Conservation (phyloP, 768 basidiomycete species). For the Tricholoma sp. region DNA sequence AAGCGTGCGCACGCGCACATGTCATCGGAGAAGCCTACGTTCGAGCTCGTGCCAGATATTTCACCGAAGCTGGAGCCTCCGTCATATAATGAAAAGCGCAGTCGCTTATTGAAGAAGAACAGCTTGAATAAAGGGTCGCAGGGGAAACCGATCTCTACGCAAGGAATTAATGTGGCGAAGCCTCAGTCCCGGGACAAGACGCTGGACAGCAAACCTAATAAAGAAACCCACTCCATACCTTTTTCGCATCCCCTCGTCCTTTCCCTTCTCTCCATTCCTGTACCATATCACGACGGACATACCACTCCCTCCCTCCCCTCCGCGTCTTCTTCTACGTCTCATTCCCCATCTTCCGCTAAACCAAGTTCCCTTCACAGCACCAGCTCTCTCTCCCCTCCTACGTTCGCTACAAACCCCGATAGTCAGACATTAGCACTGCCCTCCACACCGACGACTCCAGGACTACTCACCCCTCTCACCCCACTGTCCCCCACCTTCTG, state of each 20-base stretch:
- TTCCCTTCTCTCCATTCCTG: not conserved
- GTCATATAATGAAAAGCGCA: not conserved
- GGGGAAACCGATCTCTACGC: not conserved
- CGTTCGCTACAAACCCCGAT: slow-evolving; percentile 13
- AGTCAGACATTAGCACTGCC: slow-evolving; percentile 13
- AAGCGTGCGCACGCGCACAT: slow-evolving; percentile 3
- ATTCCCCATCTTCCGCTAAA: not conserved
- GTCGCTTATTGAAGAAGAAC: not conserved
- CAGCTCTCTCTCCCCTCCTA: not conserved
- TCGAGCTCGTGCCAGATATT: not conserved
- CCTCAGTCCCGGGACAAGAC: not conserved
- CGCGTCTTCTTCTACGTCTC: not conserved
- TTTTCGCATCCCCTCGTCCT: not conserved
- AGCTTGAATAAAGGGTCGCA: not conserved
- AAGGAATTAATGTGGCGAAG: not conserved
- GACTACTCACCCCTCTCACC: slow-evolving; percentile 12
- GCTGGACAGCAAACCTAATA: not conserved
- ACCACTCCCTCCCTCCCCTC: not conserved
- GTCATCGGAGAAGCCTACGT: slow-evolving; percentile 3
- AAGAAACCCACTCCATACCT: not conserved
- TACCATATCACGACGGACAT: not conserved
- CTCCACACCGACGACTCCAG: slow-evolving; percentile 11
- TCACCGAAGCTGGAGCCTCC: not conserved
- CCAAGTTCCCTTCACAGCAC: not conserved
- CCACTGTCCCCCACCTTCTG: slow-evolving; percentile 16